Evolutionary conservation across 2,329 filamentous ascomycete species (phyloP).

Genomic region (Zalaria obscura): DNA sequence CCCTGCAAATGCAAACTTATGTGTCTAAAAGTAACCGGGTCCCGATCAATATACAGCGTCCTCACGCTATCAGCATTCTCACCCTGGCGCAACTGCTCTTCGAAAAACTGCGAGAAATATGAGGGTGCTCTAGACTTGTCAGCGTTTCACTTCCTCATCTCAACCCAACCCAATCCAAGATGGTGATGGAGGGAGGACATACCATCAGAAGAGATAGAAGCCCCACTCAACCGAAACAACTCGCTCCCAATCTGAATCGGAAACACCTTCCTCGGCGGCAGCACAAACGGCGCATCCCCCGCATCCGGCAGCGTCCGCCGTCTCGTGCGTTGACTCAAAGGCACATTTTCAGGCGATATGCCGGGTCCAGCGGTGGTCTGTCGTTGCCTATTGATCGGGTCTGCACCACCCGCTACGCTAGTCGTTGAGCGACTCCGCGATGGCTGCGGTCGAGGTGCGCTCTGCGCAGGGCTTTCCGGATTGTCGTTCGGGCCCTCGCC

Average conservation of each 20-base stretch:
- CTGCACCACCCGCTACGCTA: constrained; percentile 4
- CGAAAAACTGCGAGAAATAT: constrained; percentile 91
- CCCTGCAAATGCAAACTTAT: constrained; percentile 68
- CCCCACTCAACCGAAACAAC: constrained; percentile 54
- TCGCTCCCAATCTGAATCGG: constrained; percentile 57
- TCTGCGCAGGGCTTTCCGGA: constrained; percentile 6
- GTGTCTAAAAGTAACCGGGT: constrained; percentile 76
- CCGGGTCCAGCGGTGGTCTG: not conserved
- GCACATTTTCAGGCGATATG: no score
- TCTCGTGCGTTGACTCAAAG: not conserved
- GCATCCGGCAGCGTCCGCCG: constrained; percentile 8
- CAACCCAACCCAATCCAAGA: not conserved
- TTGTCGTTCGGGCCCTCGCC: constrained; percentile 8
- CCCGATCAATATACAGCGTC: constrained; percentile 89
- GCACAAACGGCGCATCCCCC: constrained; percentile 22
- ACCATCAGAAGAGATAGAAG: constrained; percentile 61
- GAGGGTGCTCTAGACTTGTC: constrained; percentile 62
- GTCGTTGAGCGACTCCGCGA: constrained; percentile 5
- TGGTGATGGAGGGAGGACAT: constrained; percentile 17
- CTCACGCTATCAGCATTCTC: constrained; percentile 47
- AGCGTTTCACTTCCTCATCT: constrained; percentile 17
- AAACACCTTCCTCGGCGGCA: constrained; percentile 59
- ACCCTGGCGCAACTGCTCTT: constrained; percentile 58
- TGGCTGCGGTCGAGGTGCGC: constrained; percentile 5
- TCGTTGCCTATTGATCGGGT: constrained; percentile 1